Percentiles rank a stretch among this genome's conserved stretches.
Evolutionary conservation across 352 stramenopile genomes (phyloP).

Genomic region (Aphanomyces stellatus): DNA sequence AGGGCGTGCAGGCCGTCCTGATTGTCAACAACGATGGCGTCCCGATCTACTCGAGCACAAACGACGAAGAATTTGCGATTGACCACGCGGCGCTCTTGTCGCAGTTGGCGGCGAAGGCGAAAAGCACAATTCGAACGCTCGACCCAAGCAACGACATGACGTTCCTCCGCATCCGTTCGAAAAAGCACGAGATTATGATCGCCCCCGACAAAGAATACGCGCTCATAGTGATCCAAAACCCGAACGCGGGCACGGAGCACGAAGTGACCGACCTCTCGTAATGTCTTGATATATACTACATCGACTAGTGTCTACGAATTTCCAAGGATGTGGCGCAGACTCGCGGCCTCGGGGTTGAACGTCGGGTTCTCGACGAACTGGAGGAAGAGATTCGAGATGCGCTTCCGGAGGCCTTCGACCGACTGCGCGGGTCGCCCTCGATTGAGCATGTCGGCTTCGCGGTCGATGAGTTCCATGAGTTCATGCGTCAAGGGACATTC

Average conservation of each 20-base stretch:
- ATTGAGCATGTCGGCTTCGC: slow-evolving; percentile 89
- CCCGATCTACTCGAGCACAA: slow-evolving; percentile 88
- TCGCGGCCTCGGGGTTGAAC: slow-evolving; percentile 87
- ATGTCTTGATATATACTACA: background rate
- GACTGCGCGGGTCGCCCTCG: slow-evolving; percentile 69
- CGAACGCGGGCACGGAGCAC: slow-evolving; percentile 37
- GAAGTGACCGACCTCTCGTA: slow-evolving; percentile 20
- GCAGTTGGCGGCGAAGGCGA: slow-evolving; percentile 85
- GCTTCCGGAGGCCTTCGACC: slow-evolving; percentile 78
- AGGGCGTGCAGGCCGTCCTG: slow-evolving; percentile 88
- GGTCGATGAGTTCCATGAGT: slow-evolving; percentile 88
- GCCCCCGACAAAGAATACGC: slow-evolving; percentile 89
- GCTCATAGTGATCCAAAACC: slow-evolving; percentile 91
- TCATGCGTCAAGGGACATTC: slow-evolving; percentile 83
- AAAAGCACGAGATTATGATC: slow-evolving; percentile 94
- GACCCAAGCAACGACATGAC: slow-evolving; percentile 90
- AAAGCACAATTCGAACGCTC: slow-evolving; percentile 84
- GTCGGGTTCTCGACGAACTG: slow-evolving; percentile 90
- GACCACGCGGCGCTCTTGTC: slow-evolving; percentile 82
- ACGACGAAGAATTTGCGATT: slow-evolving; percentile 79
- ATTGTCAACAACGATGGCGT: slow-evolving; percentile 91
- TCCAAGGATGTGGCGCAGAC: slow-evolving; percentile 31
- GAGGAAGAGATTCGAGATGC: slow-evolving; percentile 82
- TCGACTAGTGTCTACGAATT: background rate
- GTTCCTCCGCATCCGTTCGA: slow-evolving; percentile 90